Base-by-base conservation (phyloP, 805 yeast species). In the Candida krabiensis region DNA sequence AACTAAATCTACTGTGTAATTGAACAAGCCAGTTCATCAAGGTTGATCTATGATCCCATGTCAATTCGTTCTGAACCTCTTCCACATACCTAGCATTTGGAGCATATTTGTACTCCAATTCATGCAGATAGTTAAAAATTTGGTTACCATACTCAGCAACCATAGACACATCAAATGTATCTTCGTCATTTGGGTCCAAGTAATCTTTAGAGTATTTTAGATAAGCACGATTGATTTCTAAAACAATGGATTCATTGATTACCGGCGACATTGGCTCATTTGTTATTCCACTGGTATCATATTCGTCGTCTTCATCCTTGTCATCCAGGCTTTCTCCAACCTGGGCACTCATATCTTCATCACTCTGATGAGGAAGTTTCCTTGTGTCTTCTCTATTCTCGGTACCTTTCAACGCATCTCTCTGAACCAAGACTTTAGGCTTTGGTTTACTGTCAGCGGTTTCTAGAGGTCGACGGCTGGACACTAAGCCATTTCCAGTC, bases 21-120 rank as follows among this genome's bases (percentile, higher is more conserved):
- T 87, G 93, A 11, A 87, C 85, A 41, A 89, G 69, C 97, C 97
- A 89, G 64, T 88, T 95, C 35, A 89, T 83, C 43, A 89, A 67
- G 33, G 88, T 83, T 13, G 87, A 75, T 52, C 97, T 75, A 79
- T 86, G 84, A 53, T 81, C 85, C 63, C 79, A 73, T 40, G 63
- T 64, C 25, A 86, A 63, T 60, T 91, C 97, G 38, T 83, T 83
- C 65, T 93, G 99, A 34, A 49, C 44, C 35, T 70, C 71, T 40
- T 77, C 82, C 85, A 93, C 87, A 56, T 85, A 86, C 42, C 72
- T 71, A n/a, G 83, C 61, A 45, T 76, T 79, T 4, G 89, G 95
- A 52, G 85, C 68, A 41, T 86, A 85, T 53, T 76, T 73, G 32
- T 70, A 64, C 65, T 89, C 96, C 46, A 83, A 69, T 50, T 73